Evolutionary conservation across 1,284 basidiomycete genomes (phyloP).

Genomic region (Irpex sp.): DNA sequence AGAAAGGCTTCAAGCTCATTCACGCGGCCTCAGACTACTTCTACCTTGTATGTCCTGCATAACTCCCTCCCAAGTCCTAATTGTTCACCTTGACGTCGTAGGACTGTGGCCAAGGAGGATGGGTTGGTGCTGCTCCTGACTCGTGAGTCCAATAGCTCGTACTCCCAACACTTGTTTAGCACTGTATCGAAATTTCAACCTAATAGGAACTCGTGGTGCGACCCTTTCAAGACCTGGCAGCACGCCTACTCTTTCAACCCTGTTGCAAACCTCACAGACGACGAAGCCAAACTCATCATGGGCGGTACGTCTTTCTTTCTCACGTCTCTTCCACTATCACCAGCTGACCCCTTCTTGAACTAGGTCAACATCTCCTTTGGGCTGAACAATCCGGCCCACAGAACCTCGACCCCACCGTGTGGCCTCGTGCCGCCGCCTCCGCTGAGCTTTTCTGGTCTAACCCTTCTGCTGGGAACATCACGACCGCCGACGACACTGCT

Average conservation of each 20-base stretch:
- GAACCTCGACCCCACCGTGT: conserved; percentile 68
- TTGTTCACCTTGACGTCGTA: conserved; percentile 18
- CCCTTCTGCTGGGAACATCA: conserved; percentile 50
- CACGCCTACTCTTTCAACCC: conserved; percentile 75
- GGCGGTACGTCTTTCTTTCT: conserved; percentile 46
- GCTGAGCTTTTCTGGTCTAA: conserved; percentile 80
- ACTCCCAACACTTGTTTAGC: neutral
- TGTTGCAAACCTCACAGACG: conserved; percentile 44
- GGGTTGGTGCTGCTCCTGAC: conserved; percentile 57
- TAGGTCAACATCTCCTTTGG: conserved; percentile 71
- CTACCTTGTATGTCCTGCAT: conserved; percentile 40
- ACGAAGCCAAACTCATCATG: conserved; percentile 49
- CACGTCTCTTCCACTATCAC: neutral
- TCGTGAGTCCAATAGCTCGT: conserved; percentile 25
- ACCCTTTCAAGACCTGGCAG: conserved; percentile 76
- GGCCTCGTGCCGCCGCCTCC: conserved; percentile 76
- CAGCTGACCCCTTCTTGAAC: conserved; percentile 18
- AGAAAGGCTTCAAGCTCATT: conserved; percentile 44
- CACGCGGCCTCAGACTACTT: conserved; percentile 55
- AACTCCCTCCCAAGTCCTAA: neutral
- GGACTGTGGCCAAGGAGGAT: conserved; percentile 79
- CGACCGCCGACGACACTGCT: conserved; percentile 57
- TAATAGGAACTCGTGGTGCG: conserved; percentile 49
- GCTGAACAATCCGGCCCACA: conserved; percentile 67
- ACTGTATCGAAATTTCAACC: conserved; percentile 18